Evolutionary conservation across 305 asterid genomes (phyloP), one percentile per base, ranked within the genome.

Genomic region (Ruellia speciosa): DNA sequence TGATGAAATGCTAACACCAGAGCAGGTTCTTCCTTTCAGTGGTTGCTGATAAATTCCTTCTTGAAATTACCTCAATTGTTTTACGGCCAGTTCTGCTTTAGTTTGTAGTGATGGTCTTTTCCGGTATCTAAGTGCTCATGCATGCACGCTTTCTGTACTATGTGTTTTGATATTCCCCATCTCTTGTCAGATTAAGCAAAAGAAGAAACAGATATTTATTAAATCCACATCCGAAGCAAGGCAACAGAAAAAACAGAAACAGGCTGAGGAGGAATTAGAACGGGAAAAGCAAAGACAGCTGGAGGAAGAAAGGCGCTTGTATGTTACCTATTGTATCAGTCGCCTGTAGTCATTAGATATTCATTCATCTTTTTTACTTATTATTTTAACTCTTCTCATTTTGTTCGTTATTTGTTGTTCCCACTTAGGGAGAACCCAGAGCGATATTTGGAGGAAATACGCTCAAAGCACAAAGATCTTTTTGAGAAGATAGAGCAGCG

Each of bases 231-330:
- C 88, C 40, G 99, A 92, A 67, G 90, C 88, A 24, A 77, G 95
- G 66, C 93, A 76, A 67, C 90, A 85, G 77, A 90, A 83, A 63
- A 92, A 92, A 66, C 99, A 80, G 84, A 92, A 71, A 70, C 94
- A 85, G 62, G 56, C 75, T 16, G 94, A 85, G 66, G 95, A 88
- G 84, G 99, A 88, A 74, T 58, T 84, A 56, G 99, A 88, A 67
- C 77, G 74, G 72, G 99, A 88, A 67, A 84, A 88, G 72, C 82
- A 75, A 74, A 82, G 78, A 81, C 84, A 88, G 77, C 69, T 84
- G 51, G 99, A 92, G 80, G 99, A 92, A 82, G 90, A 88, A 68
- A 88, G 77, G 74, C 94, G 99, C 67, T 65, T 84, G 95, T 90
- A 83, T 55, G 95, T 73, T 53, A 14, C 61, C 46, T 33, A 65